Evolutionary conservation across 345 rosid genomes (phyloP).

Genomic region (Geranium brycei): DNA sequence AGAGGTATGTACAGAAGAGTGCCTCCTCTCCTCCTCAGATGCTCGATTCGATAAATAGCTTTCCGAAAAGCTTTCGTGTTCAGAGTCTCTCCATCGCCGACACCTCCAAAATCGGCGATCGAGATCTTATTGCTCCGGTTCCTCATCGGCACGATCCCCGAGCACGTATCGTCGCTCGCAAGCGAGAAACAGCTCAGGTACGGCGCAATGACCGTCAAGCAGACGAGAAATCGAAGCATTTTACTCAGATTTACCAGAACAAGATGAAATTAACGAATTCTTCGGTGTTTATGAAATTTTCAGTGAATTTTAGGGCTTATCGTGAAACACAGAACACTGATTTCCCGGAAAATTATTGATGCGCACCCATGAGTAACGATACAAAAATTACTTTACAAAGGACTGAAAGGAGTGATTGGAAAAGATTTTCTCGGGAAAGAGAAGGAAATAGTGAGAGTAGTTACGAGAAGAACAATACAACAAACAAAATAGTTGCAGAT

Average conservation of each 20-base stretch:
- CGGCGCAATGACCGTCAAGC: not conserved
- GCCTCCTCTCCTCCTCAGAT: conserved; percentile 38
- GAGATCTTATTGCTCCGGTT: conserved; percentile 17
- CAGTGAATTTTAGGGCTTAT: too few species aligned
- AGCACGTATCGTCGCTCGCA: conserved; percentile 10
- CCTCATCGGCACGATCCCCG: conserved; percentile 17
- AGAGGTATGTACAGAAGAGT: conserved; percentile 39
- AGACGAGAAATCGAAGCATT: conserved; percentile 1
- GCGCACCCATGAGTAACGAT: conserved; percentile 2
- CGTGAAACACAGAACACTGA: too few species aligned
- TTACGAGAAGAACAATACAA: conserved; percentile 8
- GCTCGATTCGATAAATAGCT: conserved; percentile 33
- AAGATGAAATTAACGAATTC: not conserved
- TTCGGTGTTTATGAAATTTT: not conserved
- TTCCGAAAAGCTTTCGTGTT: conserved; percentile 42
- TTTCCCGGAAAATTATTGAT: not conserved
- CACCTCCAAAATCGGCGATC: conserved; percentile 39
- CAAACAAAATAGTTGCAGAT: not conserved
- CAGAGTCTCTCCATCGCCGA: conserved; percentile 37
- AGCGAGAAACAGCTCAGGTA: not conserved
- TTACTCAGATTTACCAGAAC: not conserved
- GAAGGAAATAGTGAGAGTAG: not conserved
- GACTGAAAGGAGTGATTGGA: not conserved
- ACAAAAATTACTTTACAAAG: conserved; percentile 2
- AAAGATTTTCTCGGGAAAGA: not conserved